Base-by-base conservation (phyloP, 768 basidiomycete species). In the Tulasnella sp. region DNA sequence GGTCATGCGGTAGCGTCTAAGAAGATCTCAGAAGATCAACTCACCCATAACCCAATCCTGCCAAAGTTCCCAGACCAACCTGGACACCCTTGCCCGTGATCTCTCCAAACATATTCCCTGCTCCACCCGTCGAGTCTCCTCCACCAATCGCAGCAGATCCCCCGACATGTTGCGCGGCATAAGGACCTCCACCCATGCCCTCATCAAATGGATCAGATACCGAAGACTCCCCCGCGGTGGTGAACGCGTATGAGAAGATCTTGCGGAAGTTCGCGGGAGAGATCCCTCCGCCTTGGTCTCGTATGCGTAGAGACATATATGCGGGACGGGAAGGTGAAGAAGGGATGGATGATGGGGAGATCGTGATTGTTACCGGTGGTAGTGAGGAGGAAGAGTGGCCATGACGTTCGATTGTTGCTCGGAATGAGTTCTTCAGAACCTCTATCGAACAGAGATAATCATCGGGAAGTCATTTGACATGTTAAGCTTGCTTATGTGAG, bases 191-290 rank as follows among this genome's bases (percentile, higher is more conserved):
- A 9, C 73, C 79, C 15, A 67, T 66, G 3, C 69, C 76, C n/a
- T 68, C 68, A 9, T 69, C 67, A 45, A 75, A 24, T 73, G 21
- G n/a, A 73, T 74, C 4, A 67, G 64, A 38, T 63, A 67, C 5
- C 38, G 30, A 10, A 1, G 42, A 25, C 17, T 24, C 54, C 38
- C 70, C 73, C 44, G 77, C 89, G 3, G 91, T 92, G 3, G 90
- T 92, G 68, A 92, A 93, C 4, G 88, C 88, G 69, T 93, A 93
- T 17, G 89, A 90, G 70, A 93, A 93, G 58, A 93, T 86, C 46
- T 81, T 79, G 19, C 78, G 73, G 76, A 92, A 80, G 68, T 92
- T 80, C 9, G 77, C 72, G 2, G 82, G 82, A 0, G 83, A 77
- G 30, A 93, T 82, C 7, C 91, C 91, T 9, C 91, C 91, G 2